Evolutionary conservation across 495 filamentous ascomycete genomes (phyloP).

Genomic region (Cercophora newfieldiana): DNA sequence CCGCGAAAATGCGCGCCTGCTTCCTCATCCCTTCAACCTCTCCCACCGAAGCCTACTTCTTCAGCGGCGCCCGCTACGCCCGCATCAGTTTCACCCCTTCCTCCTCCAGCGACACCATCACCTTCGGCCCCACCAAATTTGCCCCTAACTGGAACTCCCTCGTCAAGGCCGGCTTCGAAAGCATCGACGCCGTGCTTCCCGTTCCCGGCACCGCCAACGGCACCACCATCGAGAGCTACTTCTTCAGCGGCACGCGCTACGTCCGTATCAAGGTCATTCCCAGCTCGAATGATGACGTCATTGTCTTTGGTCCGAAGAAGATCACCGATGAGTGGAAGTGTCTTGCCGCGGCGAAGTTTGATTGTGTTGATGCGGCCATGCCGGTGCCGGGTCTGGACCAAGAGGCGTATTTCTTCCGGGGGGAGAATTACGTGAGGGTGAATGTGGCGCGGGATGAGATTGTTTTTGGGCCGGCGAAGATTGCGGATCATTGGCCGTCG

Average conservation of each 20-base stretch:
- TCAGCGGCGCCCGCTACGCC: conserved; percentile 19
- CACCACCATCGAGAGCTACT: conserved; percentile 1
- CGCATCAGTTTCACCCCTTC: conserved; percentile 11
- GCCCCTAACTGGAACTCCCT: conserved; percentile 10
- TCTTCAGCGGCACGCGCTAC: conserved; percentile 19
- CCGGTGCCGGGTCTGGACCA: background rate
- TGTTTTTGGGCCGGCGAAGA: background rate
- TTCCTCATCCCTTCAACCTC: background rate
- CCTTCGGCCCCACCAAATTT: conserved; percentile 12
- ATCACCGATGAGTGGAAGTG: conserved; percentile 7
- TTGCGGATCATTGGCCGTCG: background rate
- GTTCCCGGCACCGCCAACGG: conserved; percentile 4
- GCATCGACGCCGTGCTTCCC: conserved; percentile 16
- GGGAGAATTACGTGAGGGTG: background rate
- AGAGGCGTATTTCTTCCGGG: background rate
- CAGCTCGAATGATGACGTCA: background rate
- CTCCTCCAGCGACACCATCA: conserved; percentile 7
- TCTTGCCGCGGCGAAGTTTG: background rate
- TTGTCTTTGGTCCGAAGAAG: conserved; percentile 15
- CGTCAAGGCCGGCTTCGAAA: conserved; percentile 17
- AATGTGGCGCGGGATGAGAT: background rate
- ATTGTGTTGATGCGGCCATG: background rate
- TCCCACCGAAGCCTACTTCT: conserved; percentile 14
- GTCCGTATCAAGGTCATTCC: conserved; percentile 7
- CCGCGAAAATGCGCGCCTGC: background rate